Conservation (phyloP, 2,329 filamentous ascomycete species). For the Sclerotinia nivalis region DNA sequence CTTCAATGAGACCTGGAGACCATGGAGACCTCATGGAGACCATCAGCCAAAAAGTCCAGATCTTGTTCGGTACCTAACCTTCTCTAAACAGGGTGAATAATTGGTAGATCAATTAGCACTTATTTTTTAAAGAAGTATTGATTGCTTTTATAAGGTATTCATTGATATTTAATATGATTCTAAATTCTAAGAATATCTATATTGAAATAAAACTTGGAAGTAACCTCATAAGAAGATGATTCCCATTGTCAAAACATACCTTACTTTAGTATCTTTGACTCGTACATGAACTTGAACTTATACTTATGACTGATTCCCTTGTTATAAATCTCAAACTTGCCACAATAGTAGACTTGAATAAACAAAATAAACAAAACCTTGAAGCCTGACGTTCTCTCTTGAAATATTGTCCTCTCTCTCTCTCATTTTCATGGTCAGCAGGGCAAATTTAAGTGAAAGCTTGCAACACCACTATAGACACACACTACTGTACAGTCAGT, state of each 20-base stretch:
- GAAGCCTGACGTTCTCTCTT: neutral
- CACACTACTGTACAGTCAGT: neutral
- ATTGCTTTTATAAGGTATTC: neutral
- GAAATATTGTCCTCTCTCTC: neutral
- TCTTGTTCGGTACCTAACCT: neutral
- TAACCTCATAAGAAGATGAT: neutral
- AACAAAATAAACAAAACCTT: neutral
- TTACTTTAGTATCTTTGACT: neutral
- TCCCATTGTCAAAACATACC: neutral
- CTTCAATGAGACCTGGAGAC: neutral
- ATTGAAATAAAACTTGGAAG: neutral
- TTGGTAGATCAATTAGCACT: conserved; percentile 7
- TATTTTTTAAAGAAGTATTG: neutral
- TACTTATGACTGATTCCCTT: neutral
- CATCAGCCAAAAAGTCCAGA: conserved; percentile 7
- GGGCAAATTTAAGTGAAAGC: conserved; percentile 10
- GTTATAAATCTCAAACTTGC: neutral
- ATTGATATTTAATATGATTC: neutral
- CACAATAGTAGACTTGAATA: neutral
- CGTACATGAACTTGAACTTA: neutral
- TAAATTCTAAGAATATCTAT: neutral
- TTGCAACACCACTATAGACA: neutral
- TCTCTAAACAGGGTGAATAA: neutral
- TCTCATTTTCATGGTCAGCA: conserved; percentile 12
- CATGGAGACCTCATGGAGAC: neutral